Conservation (phyloP, 2,329 filamentous ascomycete genomes). For the Dactylellina haptotyla region DNA sequence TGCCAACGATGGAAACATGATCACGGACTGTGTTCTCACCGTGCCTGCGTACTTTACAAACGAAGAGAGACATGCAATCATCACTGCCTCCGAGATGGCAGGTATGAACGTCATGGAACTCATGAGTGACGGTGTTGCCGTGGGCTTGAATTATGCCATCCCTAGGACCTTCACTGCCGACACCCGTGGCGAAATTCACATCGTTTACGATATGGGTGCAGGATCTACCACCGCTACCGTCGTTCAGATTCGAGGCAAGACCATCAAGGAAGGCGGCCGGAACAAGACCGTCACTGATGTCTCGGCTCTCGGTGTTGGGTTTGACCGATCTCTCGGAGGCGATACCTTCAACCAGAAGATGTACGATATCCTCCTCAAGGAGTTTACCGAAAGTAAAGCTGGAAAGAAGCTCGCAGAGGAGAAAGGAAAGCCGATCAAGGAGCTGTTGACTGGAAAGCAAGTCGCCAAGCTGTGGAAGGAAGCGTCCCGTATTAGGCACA, state of each 20-base stretch:
- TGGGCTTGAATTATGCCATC: slow-evolving; percentile 94
- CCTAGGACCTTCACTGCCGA: slow-evolving; percentile 79
- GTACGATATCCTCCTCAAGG: slow-evolving; percentile 81
- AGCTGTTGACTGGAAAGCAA: slow-evolving; percentile 77
- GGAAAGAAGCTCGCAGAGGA: slow-evolving; percentile 50
- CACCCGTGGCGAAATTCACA: slow-evolving; percentile 80
- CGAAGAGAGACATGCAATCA: slow-evolving; percentile 87
- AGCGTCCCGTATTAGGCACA: slow-evolving; percentile 83
- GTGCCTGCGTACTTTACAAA: slow-evolving; percentile 88
- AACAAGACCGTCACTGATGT: slow-evolving; percentile 98
- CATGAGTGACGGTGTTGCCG: slow-evolving; percentile 88
- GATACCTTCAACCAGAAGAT: slow-evolving; percentile 89
- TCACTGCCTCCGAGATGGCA: slow-evolving; percentile 84
- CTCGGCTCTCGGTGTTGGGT: slow-evolving; percentile 84
- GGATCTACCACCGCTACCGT: slow-evolving; percentile 92
- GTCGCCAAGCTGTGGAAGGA: slow-evolving; percentile 94
- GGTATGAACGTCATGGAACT: slow-evolving; percentile 85
- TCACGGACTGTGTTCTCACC: slow-evolving; percentile 87
- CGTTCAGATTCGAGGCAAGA: slow-evolving; percentile 86
- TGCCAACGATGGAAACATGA: slow-evolving; percentile 77
- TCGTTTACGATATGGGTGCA: slow-evolving; percentile 98
- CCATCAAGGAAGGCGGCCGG: slow-evolving; percentile 90
- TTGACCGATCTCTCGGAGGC: slow-evolving; percentile 89
- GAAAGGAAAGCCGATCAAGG: slow-evolving; percentile 72
- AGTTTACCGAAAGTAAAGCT: slow-evolving; percentile 50